phyloP scores from a whole-genome alignment of 1,284 basidiomycete genomes.

The Apiotrichum domesticum region DNA sequence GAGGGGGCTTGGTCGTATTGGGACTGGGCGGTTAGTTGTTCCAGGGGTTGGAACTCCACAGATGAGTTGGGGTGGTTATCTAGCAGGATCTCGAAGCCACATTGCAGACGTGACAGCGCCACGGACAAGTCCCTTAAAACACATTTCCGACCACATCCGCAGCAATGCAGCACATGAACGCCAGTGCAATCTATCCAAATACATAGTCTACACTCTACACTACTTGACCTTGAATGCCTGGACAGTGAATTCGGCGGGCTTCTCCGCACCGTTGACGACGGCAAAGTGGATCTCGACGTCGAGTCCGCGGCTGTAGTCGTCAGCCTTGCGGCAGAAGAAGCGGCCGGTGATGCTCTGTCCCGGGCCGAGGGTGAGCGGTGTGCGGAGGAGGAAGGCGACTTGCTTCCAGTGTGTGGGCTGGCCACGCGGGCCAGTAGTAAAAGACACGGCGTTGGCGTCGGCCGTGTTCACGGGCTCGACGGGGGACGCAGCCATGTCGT shows the following conservation, averaged over 20 bases:
- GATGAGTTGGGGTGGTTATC: too few relatives aligned
- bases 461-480: slow-evolving; percentile 19
- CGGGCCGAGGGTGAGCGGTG: slow-evolving; percentile 66
- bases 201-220: neutral
- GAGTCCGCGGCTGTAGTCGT: slow-evolving; percentile 77
- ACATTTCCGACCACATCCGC: too few relatives aligned
- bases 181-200: too few relatives aligned
- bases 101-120: too few relatives aligned
- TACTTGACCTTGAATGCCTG: slow-evolving; percentile 32
- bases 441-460: slow-evolving; percentile 54
- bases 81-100: too few relatives aligned
- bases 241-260: slow-evolving; percentile 21
- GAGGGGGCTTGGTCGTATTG: too few relatives aligned
- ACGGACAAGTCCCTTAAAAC: too few relatives aligned
- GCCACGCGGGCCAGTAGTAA: slow-evolving; percentile 80
- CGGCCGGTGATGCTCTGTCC: slow-evolving; percentile 67
- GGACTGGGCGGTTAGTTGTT: too few relatives aligned
- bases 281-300: slow-evolving; percentile 81
- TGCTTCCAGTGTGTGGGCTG: slow-evolving; percentile 98
- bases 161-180: too few relatives aligned
- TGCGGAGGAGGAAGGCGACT: slow-evolving; percentile 77
- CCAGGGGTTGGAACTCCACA: too few relatives aligned
- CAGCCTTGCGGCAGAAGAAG: slow-evolving; percentile 76
- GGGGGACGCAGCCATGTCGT: slow-evolving; percentile 24
- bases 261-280: slow-evolving; percentile 8